Percentiles rank a stretch among this genome's conserved stretches.
phyloP scores from a whole-genome alignment of 2,329 filamentous ascomycete genomes.

The Cordyceps javanica region DNA sequence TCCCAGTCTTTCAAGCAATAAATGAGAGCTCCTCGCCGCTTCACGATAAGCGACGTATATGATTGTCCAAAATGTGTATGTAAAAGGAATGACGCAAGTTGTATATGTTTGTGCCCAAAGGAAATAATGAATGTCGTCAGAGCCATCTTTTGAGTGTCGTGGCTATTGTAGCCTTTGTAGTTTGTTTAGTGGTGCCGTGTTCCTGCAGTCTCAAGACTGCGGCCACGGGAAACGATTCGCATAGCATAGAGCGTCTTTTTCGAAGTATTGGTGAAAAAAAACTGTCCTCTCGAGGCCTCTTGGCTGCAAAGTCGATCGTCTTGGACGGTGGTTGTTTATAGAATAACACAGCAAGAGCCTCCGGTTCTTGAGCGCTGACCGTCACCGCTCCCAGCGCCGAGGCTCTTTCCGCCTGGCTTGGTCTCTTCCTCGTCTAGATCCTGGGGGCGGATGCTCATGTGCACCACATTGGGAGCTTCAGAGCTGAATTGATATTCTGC shows the following conservation, averaged over 20 bases:
- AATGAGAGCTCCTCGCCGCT: constrained; percentile 13
- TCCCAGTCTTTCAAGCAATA: not conserved
- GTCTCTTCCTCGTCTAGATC: constrained; percentile 79
- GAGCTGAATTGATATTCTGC: constrained; percentile 73
- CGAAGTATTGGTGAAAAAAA: not conserved
- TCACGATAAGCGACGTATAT: constrained; percentile 1
- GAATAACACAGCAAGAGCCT: constrained; percentile 44
- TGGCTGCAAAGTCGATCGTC: not conserved
- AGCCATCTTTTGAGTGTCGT: not conserved
- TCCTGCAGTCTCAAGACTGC: not conserved
- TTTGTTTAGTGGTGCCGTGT: not conserved
- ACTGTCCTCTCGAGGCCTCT: not conserved
- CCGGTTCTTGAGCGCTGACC: constrained; percentile 34
- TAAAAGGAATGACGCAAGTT: constrained; percentile 8
- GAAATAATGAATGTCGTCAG: not conserved
- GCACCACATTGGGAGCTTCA: constrained; percentile 76
- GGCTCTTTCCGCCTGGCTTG: constrained; percentile 53
- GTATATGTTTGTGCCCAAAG: constrained; percentile 3
- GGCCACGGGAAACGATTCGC: not conserved
- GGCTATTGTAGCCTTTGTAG: not conserved
- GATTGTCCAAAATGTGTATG: constrained; percentile 12
- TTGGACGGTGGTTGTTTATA: constrained; percentile 28
- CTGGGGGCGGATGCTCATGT: constrained; percentile 87
- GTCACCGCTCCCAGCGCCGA: constrained; percentile 34
- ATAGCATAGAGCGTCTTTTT: not conserved